Evolutionary conservation across 768 basidiomycete genomes (phyloP), one percentile per base, ranked within the genome.

Genomic region (Termitomyces sp.): DNA sequence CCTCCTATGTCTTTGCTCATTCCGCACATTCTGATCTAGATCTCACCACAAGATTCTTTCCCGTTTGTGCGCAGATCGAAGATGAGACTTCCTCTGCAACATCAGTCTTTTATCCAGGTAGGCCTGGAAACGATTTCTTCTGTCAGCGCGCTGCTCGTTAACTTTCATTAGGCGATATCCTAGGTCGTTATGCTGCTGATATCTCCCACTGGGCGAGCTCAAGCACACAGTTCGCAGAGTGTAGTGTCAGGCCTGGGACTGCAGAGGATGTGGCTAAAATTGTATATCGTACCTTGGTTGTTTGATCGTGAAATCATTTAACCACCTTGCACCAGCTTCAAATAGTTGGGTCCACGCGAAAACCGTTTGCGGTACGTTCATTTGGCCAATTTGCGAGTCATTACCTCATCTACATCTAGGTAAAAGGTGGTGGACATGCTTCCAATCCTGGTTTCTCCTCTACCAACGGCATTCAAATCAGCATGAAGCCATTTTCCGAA

Each of bases 381-480:
- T 42, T 34, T 17, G 14, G n/a, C 9, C 17, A 14, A 2, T 12
- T 43, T 40, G 25, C 20, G n/a, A 29, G 2, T 6, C 14, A n/a
- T 51, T 14, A 52, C 5, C 29, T 52, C 37, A 20, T 51, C 12
- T 34, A 34, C 42, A 20, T 10, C 5, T 49, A 85, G 86, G 79
- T 87, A 57, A 88, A 86, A 69, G 81, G 85, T n/a, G 86, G 84
- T 15, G 86, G 86, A 0, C 86, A 88, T 68, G 61, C 81, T 0
- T 65, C 77, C 2, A 86, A 86, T 65, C 79, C 76, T 0, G 80
- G 80, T 2, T 86, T 86, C 61, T 85, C 85, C 0, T 87, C 87
- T 0, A 87, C 86, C 0, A 62, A 68, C 1, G 86, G 86, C 37
- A 79, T 88, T 12, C 84, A 84, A 14, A 86, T 88, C 8, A 71